Evolutionary conservation across 345 rosid species (phyloP).

Genomic region (Raphanus raphanistrum): DNA sequence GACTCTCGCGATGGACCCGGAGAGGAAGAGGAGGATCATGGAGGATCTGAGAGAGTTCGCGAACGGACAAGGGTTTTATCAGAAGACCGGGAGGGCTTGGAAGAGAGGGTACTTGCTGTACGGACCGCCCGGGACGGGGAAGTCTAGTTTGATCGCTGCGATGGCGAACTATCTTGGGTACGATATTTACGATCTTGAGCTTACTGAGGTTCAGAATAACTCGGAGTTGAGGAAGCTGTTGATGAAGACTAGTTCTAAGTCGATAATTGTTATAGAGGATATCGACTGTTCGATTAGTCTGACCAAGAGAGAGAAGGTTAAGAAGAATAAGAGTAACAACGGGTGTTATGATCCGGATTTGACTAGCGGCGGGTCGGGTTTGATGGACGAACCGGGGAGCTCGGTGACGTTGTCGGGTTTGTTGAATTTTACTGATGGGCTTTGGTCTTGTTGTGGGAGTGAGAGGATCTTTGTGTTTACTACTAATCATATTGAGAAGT

Average conservation of each 20-base stretch:
- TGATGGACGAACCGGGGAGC: constrained; percentile 40
- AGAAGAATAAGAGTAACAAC: constrained; percentile 11
- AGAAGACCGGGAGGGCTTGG: constrained; percentile 93
- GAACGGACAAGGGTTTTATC: constrained; percentile 68
- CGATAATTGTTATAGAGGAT: constrained; percentile 86
- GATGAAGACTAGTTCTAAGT: constrained; percentile 91
- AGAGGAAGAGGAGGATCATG: constrained; percentile 59
- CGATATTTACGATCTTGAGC: constrained; percentile 89
- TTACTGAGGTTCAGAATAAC: constrained; percentile 86
- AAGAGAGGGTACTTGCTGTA: constrained; percentile 83
- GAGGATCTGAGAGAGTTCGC: constrained; percentile 77
- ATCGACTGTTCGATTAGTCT: constrained; percentile 82
- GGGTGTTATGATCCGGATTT: constrained; percentile 33
- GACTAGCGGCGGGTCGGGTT: constrained; percentile 47
- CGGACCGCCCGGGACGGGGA: constrained; percentile 97
- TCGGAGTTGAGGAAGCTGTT: constrained; percentile 82
- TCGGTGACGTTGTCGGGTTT: constrained; percentile 74
- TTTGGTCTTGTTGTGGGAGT: constrained; percentile 98
- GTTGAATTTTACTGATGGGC: constrained; percentile 89
- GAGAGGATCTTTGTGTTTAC: constrained; percentile 94
- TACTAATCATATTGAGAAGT: constrained; percentile 80
- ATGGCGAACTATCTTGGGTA: constrained; percentile 88
- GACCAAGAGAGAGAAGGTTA: constrained; percentile 40
- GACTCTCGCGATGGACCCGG: constrained; percentile 84
- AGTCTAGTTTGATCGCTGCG: constrained; percentile 96